Conservation (phyloP, 169 alveolate species). For the Cystoisospora suis region DNA sequence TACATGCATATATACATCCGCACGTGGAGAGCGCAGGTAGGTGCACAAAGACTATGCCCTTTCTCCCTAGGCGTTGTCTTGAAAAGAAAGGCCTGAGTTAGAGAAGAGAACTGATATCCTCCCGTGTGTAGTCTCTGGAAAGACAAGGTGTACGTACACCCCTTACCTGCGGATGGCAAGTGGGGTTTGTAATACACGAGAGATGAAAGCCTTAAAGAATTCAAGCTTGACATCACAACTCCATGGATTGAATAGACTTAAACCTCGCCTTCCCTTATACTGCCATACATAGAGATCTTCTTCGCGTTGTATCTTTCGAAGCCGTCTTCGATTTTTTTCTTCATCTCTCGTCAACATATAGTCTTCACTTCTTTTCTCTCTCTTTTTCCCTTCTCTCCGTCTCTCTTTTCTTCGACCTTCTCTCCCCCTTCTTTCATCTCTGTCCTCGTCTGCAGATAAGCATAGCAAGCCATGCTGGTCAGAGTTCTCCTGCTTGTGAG, state of each 20-base stretch:
- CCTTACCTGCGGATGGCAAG: not conserved
- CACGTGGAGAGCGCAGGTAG: too few species aligned
- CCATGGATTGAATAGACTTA: conserved; percentile 9
- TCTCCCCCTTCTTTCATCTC: not conserved
- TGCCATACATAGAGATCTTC: not conserved
- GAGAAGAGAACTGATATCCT: too few species aligned
- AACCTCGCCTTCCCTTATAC: not conserved
- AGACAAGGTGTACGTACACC: not conserved
- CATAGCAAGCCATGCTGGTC: too few species aligned
- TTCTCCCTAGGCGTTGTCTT: too few species aligned
- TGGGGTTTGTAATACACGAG: not conserved
- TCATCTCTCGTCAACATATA: not conserved
- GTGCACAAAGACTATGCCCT: too few species aligned
- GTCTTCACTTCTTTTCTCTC: not conserved
- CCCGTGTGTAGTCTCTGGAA: too few species aligned
- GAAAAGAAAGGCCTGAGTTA: too few species aligned
- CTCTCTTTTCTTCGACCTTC: not conserved
- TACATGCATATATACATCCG: too few species aligned
- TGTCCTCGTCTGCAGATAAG: not conserved
- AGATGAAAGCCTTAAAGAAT: conserved; percentile 15
- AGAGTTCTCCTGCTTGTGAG: too few species aligned
- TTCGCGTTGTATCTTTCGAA: not conserved
- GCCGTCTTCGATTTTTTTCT: not conserved
- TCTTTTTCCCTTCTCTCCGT: not conserved
- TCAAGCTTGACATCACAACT: not conserved